A percentile compares a stretch with the other conserved stretches of the same genome.
Evolutionary conservation across 495 filamentous ascomycete species (phyloP).

Genomic region (Xylaria bambusicola): DNA sequence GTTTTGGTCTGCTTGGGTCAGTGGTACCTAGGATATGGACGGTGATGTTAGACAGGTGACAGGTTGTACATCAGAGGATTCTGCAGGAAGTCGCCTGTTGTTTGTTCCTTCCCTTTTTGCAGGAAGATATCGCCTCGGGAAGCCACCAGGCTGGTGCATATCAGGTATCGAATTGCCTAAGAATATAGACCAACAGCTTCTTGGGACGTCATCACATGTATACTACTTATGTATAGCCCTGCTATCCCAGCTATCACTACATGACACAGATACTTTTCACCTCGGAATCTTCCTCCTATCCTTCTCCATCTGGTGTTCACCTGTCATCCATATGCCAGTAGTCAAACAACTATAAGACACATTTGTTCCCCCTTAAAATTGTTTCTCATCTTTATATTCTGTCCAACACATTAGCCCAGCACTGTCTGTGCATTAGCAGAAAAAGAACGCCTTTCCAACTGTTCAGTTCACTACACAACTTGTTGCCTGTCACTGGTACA

Average conservation of each 20-base stretch:
- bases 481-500: no score
- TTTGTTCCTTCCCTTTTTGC: neutral
- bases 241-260: neutral
- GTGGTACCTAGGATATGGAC: no score
- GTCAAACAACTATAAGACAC: conserved; percentile 6
- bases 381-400: neutral
- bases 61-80: neutral
- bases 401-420: neutral
- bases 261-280: conserved; percentile 1
- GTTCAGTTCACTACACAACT: neutral
- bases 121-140: neutral
- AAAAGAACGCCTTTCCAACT: neutral
- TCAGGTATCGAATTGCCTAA: no score
- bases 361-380: no score
- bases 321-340: neutral
- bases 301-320: neutral
- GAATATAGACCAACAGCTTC: no score
- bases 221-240: no score
- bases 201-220: no score
- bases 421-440: no score
- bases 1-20: neutral
- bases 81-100: conserved; percentile 1
- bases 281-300: neutral
- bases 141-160: neutral
- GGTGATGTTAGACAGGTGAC: no score